Percentiles rank a stretch among this genome's conserved stretches.
These are phyloP conservation scores for Pichia nanzhaoensis DNA, from an alignment of 805 yeast genomes.

Conservation along the genomic window DNA sequence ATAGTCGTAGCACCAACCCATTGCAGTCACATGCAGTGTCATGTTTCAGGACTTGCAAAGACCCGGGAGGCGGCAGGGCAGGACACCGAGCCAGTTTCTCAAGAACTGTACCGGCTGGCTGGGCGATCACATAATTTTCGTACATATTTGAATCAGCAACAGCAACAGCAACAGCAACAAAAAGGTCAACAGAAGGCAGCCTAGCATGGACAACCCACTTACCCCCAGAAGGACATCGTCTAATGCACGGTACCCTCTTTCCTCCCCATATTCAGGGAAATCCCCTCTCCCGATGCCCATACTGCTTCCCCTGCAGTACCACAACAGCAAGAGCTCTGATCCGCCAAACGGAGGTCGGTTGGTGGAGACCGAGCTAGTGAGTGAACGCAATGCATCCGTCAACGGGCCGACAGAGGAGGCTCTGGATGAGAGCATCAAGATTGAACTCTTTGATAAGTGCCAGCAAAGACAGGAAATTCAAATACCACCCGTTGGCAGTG, in stretches of 20 bases:
- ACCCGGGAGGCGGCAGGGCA: no score
- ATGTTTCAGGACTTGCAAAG: no score
- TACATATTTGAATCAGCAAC: no score
- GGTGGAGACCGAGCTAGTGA: not conserved
- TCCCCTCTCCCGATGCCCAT: slow-evolving; percentile 13
- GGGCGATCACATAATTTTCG: no score
- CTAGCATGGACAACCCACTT: not conserved
- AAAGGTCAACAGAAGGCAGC: no score
- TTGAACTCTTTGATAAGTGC: slow-evolving; percentile 6
- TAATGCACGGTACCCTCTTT: slow-evolving; percentile 3
- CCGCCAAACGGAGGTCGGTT: not conserved
- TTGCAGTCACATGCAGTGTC: no score
- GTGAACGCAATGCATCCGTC: not conserved
- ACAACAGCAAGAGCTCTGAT: not conserved
- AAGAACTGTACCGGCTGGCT: no score
- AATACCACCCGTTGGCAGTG: slow-evolving; percentile 9
- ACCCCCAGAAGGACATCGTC: slow-evolving; percentile 1
- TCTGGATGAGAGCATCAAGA: not conserved
- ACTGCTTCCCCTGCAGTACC: slow-evolving; percentile 3
- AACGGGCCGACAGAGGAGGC: not conserved
- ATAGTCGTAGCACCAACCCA: no score
- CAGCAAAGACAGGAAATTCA: not conserved
- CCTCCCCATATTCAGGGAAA: slow-evolving; percentile 14
- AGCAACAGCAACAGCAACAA: no score
- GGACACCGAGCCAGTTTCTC: no score